Evolutionary conservation across 345 rosid species (phyloP).

Genomic region (Lumnitzera littorea): DNA sequence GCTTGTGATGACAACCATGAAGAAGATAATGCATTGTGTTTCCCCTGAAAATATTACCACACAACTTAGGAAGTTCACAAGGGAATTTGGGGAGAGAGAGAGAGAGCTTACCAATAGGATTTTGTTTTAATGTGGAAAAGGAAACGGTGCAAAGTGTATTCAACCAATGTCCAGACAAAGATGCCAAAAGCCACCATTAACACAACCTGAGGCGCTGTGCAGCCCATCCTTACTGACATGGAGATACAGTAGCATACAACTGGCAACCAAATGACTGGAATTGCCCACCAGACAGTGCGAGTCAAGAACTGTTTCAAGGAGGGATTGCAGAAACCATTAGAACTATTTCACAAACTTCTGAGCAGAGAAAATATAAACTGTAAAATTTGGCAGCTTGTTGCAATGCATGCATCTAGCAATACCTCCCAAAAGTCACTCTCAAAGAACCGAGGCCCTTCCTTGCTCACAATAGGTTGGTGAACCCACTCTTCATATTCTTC

Average conservation of each 20-base stretch:
- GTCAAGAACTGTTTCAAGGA: constrained; percentile 63
- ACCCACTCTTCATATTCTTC: constrained; percentile 95
- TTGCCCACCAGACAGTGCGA: constrained; percentile 91
- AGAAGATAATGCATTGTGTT: constrained; percentile 84
- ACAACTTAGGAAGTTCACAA: neutral
- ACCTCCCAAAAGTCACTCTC: constrained; percentile 92
- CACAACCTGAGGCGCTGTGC: constrained; percentile 40
- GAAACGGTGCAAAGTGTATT: constrained; percentile 89
- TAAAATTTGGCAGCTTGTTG: too few relatives aligned
- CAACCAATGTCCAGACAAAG: constrained; percentile 81
- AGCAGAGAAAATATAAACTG: too few relatives aligned
- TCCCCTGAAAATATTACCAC: constrained; percentile 39
- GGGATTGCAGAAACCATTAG: neutral
- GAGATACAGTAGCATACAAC: constrained; percentile 58
- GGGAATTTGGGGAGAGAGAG: constrained; percentile 13
- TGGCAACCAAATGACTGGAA: constrained; percentile 91
- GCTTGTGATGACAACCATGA: constrained; percentile 97
- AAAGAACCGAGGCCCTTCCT: constrained; percentile 93
- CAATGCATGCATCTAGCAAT: neutral
- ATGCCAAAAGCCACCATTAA: constrained; percentile 53
- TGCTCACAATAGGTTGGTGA: constrained; percentile 89
- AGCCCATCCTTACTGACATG: constrained; percentile 61
- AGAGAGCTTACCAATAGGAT: constrained; percentile 63
- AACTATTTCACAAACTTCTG: neutral
- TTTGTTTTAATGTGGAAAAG: constrained; percentile 86